These are phyloP conservation scores for Colletotrichum liriopes DNA, from an alignment of 2,329 filamentous ascomycete genomes.

Conservation along the genomic window DNA sequence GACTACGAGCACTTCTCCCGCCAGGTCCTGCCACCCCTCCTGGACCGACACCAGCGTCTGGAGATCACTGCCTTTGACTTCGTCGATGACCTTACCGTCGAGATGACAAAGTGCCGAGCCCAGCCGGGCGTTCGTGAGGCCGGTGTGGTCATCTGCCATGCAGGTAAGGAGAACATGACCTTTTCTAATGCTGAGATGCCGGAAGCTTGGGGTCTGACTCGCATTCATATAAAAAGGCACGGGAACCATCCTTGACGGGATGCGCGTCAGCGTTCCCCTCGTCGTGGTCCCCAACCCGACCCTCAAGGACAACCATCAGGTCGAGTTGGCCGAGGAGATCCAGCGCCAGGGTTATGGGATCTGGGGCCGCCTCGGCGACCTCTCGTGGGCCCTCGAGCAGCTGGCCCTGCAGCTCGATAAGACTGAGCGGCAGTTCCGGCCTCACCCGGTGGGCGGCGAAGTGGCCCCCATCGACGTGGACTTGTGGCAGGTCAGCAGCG, in stretches of 20 bases:
- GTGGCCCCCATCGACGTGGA: conserved; percentile 19
- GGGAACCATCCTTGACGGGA: conserved; percentile 88
- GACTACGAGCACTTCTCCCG: conserved; percentile 70
- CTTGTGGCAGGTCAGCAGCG: conserved; percentile 41
- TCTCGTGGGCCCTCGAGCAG: conserved; percentile 42
- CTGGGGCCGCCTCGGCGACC: conserved; percentile 42
- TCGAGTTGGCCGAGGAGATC: conserved; percentile 86
- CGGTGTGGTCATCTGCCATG: conserved; percentile 90
- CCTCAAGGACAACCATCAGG: conserved; percentile 92
- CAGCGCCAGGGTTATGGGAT: conserved; percentile 82
- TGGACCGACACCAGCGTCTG: conserved; percentile 56
- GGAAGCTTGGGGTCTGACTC: conserved; percentile 8
- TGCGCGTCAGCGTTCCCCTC: conserved; percentile 81
- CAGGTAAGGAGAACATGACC: conserved; percentile 70
- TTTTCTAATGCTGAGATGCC: not conserved
- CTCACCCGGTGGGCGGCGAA: conserved; percentile 25
- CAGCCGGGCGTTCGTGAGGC: conserved; percentile 63
- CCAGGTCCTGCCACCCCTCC: conserved; percentile 44
- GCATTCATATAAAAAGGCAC: conserved; percentile 73
- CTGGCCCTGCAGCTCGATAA: conserved; percentile 36
- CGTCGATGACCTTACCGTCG: conserved; percentile 71
- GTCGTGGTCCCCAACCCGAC: conserved; percentile 89
- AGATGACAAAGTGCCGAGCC: conserved; percentile 71
- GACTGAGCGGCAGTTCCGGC: conserved; percentile 34
- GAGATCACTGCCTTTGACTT: conserved; percentile 77